Percentiles rank a stretch among this genome's conserved stretches.
These are phyloP conservation scores for Solanum hybrid DNA, from an alignment of 305 asterid species.

Conservation along the genomic window DNA sequence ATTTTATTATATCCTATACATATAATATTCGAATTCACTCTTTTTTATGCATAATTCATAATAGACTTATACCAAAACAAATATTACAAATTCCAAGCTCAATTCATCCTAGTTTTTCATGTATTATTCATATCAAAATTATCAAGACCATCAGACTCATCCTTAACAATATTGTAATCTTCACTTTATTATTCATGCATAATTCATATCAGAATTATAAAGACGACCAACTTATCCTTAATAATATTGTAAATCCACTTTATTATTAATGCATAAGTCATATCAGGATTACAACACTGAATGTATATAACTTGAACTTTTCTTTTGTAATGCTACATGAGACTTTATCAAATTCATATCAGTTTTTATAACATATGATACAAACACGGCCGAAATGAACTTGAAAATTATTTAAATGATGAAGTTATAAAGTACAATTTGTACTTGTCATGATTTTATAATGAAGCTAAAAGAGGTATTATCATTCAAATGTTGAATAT, in stretches of 20 bases:
- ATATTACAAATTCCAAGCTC: not conserved
- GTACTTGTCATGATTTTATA: too few relatives aligned
- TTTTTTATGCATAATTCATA: not conserved
- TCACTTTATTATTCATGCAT: not conserved
- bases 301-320: not conserved
- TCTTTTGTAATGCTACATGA: not conserved
- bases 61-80: not conserved
- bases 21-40: not conserved
- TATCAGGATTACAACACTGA: not conserved
- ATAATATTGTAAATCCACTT: not conserved
- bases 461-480: too few relatives aligned
- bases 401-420: not conserved
- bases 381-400: not conserved
- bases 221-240: not conserved
- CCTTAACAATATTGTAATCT: not conserved
- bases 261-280: not conserved
- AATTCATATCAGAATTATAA: not conserved
- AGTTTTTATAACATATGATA: not conserved
- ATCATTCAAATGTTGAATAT: too few relatives aligned
- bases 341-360: not conserved
- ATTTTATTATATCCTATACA: not conserved
- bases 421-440: not conserved
- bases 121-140: not conserved
- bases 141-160: not conserved
- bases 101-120: not conserved